Evolutionary conservation across 2,329 filamentous ascomycete species (phyloP), one percentile per base, ranked within the genome.

Genomic region (Ophiostoma angusticollis): DNA sequence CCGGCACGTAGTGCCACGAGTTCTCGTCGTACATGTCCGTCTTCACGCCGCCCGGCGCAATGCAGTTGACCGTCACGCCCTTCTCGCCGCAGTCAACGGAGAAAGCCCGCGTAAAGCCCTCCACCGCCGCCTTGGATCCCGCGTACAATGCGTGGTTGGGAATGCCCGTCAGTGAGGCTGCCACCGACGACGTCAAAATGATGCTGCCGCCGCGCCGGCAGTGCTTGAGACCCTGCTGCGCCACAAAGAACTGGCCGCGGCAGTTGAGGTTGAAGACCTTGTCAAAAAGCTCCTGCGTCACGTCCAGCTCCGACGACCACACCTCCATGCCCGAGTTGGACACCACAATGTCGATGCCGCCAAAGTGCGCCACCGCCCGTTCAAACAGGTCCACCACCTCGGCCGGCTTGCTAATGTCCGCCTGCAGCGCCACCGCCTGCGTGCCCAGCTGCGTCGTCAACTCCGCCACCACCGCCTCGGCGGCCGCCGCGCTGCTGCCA

Each of bases 1-100:
- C 70, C 11, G 73, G 72, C 16, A 72, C 71, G 55, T 78, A 78
- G 53, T 74, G 70, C 73, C 74, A 78, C 18, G 74, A 68, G 57
- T 80, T 80, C 58, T 74, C 68, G 45, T 77, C 68, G 62, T 80
- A 85, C 80, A 85, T 85, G 57, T 85, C 81, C 31, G 68, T 77
- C 68, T 82, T 80, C 63, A 83, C 77, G 31, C 78, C 78, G 40
- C 78, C 78, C 2, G 79, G 79, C 2, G 79, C 79, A 33, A 83
- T 76, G 47, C 76, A 78, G 51, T 84, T 84, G 59, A 80, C 78
- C 0, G 78, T 83, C 53, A 83, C 76, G 36, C 74, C 70, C 51
- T 71, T 69, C 50, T 65, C 67, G 42, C 79, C 79, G 56, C 78
- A 81, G 59, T 84, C 79, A 37, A 78, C 79, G 7, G 78, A 73